phyloP scores from a whole-genome alignment of 352 stramenopile genomes.

The Phytophthora sp. region DNA sequence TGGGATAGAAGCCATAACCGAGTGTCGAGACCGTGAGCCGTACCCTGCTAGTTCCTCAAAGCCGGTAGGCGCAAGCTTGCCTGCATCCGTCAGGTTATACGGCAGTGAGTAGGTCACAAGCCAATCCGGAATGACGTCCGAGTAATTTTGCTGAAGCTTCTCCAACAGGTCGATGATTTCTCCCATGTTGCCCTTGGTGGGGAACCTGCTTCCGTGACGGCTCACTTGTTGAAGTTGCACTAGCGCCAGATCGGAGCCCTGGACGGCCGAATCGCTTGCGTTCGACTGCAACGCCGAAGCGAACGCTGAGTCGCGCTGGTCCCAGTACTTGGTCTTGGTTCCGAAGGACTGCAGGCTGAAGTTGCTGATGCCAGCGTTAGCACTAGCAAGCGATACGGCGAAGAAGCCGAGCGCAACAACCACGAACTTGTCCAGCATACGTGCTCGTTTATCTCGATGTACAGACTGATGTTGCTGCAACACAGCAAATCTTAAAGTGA shows the following conservation, averaged over 20 bases:
- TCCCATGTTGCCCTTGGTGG: slow-evolving; percentile 53
- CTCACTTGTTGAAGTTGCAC: slow-evolving; percentile 63
- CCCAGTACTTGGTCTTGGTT: slow-evolving; percentile 66
- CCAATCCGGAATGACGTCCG: slow-evolving; percentile 48
- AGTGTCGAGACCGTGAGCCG: slow-evolving; percentile 40
- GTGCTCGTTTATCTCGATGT: background rate
- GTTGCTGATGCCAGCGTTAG: background rate
- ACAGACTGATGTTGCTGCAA: background rate
- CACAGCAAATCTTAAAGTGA: background rate
- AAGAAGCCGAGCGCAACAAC: background rate
- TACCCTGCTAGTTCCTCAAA: slow-evolving; percentile 42
- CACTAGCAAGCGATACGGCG: background rate
- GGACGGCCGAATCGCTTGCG: slow-evolving; percentile 11
- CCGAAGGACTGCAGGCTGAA: slow-evolving; percentile 43
- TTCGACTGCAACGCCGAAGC: slow-evolving; percentile 19
- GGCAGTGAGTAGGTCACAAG: slow-evolving; percentile 64
- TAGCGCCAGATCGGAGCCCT: slow-evolving; percentile 44
- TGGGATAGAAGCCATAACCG: slow-evolving; percentile 13
- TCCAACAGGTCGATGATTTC: slow-evolving; percentile 52
- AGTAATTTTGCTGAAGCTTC: slow-evolving; percentile 52
- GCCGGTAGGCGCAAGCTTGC: slow-evolving; percentile 42
- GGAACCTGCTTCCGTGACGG: slow-evolving; percentile 66
- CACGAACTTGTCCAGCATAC: slow-evolving; percentile 17
- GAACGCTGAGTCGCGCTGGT: slow-evolving; percentile 36
- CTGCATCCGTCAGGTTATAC: slow-evolving; percentile 57